phyloP scores from a whole-genome alignment of 352 stramenopile genomes.

The Globisporangium recalcitrans region DNA sequence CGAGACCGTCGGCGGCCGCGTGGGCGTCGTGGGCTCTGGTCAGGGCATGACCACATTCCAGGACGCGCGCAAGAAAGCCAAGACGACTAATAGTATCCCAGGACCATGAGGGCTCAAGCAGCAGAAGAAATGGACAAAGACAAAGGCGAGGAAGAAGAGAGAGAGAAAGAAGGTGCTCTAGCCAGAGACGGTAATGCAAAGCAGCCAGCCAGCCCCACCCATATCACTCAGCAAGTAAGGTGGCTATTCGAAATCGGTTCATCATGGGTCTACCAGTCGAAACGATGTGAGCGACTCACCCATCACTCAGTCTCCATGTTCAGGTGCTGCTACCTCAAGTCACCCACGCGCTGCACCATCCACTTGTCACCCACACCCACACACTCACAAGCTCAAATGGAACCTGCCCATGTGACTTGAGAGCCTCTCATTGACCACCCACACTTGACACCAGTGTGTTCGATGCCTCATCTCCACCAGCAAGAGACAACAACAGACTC shows the following conservation, averaged over 20 bases:
- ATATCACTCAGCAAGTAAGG: too few relatives aligned
- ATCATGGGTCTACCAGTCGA: too few relatives aligned
- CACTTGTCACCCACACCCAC: background rate
- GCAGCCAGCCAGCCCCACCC: too few relatives aligned
- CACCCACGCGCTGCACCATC: background rate
- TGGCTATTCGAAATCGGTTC: too few relatives aligned
- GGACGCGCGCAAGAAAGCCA: constrained; percentile 71
- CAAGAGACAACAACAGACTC: too few relatives aligned
- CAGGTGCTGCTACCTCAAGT: background rate
- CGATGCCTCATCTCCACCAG: too few relatives aligned
- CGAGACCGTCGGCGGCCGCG: constrained; percentile 72
- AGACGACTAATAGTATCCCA: constrained; percentile 15
- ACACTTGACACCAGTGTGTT: too few relatives aligned
- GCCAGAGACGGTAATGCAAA: background rate
- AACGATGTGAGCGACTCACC: too few relatives aligned
- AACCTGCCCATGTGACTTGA: background rate
- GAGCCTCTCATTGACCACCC: too few relatives aligned
- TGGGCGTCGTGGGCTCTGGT: constrained; percentile 84
- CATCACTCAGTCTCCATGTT: too few relatives aligned
- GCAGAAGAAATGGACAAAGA: background rate
- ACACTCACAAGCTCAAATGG: background rate
- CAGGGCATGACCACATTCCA: constrained; percentile 84
- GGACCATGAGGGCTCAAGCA: background rate
- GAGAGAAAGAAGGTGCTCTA: background rate
- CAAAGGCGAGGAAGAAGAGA: background rate